Evolutionary conservation across 2,329 filamentous ascomycete genomes (phyloP).

Genomic region (Fusarium armeniacum): DNA sequence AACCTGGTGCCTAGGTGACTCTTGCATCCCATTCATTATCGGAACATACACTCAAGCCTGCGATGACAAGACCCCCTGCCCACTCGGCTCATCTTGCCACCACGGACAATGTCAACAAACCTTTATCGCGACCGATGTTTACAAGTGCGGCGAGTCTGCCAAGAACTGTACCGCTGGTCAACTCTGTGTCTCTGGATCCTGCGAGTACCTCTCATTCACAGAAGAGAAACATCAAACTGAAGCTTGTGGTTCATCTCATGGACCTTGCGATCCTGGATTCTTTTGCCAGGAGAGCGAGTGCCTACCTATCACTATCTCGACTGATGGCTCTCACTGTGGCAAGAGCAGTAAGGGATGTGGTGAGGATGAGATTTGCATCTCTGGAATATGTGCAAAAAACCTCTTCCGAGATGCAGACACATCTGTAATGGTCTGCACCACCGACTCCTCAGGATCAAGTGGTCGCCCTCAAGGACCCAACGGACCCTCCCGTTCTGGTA

Average conservation of each 20-base stretch:
- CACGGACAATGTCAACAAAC: slow-evolving; percentile 30
- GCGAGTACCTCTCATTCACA: slow-evolving; percentile 18
- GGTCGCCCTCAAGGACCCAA: background rate
- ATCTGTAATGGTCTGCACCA: background rate
- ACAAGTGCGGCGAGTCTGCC: slow-evolving; percentile 21
- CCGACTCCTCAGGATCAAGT: background rate
- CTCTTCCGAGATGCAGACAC: background rate
- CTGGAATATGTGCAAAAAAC: slow-evolving; percentile 21
- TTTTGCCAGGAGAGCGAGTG: slow-evolving; percentile 21
- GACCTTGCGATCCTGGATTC: slow-evolving; percentile 20
- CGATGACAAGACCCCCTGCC: slow-evolving; percentile 19
- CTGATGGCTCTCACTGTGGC: slow-evolving; percentile 29
- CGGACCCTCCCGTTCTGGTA: background rate
- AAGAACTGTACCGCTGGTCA: slow-evolving; percentile 30
- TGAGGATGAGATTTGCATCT: slow-evolving; percentile 28
- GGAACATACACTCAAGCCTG: slow-evolving; percentile 36
- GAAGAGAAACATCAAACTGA: background rate
- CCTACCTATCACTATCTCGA: slow-evolving; percentile 21
- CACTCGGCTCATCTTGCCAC: slow-evolving; percentile 19
- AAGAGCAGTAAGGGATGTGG: slow-evolving; percentile 13
- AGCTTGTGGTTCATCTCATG: slow-evolving; percentile 14
- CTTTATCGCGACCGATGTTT: slow-evolving; percentile 26
- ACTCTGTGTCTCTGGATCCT: slow-evolving; percentile 31
- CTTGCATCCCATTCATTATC: slow-evolving; percentile 35
- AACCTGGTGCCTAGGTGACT: slow-evolving; percentile 39